Base-by-base conservation (phyloP, 1,284 basidiomycete genomes). In the Cryptococcus jaspeensis region DNA sequence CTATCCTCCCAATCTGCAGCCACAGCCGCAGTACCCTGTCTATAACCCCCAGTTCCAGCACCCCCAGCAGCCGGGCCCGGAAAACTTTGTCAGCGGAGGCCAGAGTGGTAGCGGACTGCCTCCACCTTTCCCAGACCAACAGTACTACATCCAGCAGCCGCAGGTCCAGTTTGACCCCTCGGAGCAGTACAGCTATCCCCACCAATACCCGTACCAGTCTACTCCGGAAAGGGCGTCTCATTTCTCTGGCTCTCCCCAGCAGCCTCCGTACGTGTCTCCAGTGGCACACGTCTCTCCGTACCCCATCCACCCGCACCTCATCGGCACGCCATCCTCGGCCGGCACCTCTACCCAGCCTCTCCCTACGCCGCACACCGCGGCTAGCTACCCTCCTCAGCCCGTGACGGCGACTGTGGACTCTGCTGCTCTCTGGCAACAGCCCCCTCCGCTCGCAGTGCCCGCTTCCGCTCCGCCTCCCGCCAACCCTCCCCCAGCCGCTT, bases 271-370 rank as follows among this genome's bases (percentile, higher is more conserved):
- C 25, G 50, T 28, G 9, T 47, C 20, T 35, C 45, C 13, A 32
- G 45, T n/a, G 18, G 41, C 41, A 23, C 41, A 43, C 11, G 18
- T 43, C 18, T 43, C 41, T 43, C 41, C 18, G 18, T 41, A 18
- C 32, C 47, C 23, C 12, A 15, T 25, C 47, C 47, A 32, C 44
- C 37, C 23, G 37, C 47, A n/a, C 49, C 59, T 41, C 48, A 54
- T 43, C 59, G 54, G 23, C 53, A 56, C 39, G 32, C 46, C 13
- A 32, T 28, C 9, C 12, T 47, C 35, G 45, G 45, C 45, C 9
- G 28, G 28, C 9, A 32, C 28, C 28, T 32, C 28, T 9, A 32
- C 28, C 9, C 28, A 32, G 28, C 28, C 28, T 9, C 28, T 32
- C 28, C 28, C 28, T 9, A 32, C 28, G 4, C 28, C 28, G 4